These are phyloP conservation scores for Pascua guehoae DNA, from an alignment of 1,284 basidiomycete species.

Conservation along the genomic window DNA sequence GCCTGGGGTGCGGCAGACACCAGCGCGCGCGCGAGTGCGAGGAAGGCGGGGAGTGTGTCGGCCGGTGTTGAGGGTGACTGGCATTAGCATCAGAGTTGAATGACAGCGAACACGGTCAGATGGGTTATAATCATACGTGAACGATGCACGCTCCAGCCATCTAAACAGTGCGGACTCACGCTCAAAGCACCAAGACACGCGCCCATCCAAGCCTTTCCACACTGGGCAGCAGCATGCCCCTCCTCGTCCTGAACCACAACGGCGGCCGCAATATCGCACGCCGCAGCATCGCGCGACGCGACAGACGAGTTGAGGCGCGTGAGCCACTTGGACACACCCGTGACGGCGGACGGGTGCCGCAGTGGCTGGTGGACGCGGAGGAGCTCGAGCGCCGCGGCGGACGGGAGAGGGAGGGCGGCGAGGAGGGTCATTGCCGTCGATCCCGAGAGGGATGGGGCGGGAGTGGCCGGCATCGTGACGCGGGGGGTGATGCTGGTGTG, in stretches of 20 bases:
- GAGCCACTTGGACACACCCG: constrained; percentile 31
- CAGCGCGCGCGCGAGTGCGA: constrained; percentile 27
- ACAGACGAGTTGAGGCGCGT: constrained; percentile 36
- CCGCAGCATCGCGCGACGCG: constrained; percentile 27
- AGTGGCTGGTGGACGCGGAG: constrained; percentile 31
- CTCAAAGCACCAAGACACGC: constrained; percentile 28
- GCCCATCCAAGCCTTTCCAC: constrained; percentile 41
- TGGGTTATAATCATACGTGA: background rate
- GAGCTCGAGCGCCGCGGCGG: constrained; percentile 26
- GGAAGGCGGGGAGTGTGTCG: constrained; percentile 10
- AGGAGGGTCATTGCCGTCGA: constrained; percentile 21
- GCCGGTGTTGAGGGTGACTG: constrained; percentile 5
- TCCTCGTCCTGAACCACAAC: constrained; percentile 39
- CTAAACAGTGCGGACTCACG: constrained; percentile 14
- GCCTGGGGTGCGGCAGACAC: constrained; percentile 28
- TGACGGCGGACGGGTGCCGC: constrained; percentile 24
- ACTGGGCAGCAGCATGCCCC: constrained; percentile 33
- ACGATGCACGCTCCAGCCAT: too few species aligned
- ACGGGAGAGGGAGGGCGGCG: constrained; percentile 31
- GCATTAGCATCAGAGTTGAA: background rate
- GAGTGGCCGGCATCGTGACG: background rate
- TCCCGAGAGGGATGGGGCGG: constrained; percentile 1
- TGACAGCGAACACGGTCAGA: too few species aligned
- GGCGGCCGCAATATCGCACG: constrained; percentile 22
- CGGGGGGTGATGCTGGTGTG: background rate